phyloP scores from a whole-genome alignment of 805 yeast species.

The Brettanomyces nanus region DNA sequence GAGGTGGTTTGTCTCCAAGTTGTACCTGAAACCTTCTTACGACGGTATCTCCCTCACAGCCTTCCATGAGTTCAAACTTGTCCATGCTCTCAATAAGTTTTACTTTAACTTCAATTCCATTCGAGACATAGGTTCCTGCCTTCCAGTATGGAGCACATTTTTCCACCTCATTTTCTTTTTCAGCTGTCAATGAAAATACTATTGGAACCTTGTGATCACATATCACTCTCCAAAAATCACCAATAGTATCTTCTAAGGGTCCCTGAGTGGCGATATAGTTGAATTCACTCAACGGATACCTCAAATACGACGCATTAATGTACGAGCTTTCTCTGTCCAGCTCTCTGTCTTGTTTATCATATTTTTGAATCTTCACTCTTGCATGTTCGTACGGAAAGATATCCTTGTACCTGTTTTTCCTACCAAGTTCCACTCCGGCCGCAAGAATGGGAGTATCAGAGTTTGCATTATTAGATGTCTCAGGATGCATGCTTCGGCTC shows the following conservation, averaged over 20 bases:
- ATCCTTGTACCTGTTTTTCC: slow-evolving; percentile 81
- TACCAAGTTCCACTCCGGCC: slow-evolving; percentile 74
- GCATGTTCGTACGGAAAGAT: slow-evolving; percentile 83
- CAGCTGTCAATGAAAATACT: slow-evolving; percentile 68
- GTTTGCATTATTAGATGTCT: slow-evolving; percentile 6
- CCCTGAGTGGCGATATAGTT: slow-evolving; percentile 87
- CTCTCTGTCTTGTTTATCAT: slow-evolving; percentile 13
- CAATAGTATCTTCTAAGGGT: slow-evolving; percentile 64
- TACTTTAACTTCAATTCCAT: slow-evolving; percentile 18
- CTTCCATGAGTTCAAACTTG: slow-evolving; percentile 19
- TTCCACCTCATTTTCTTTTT: slow-evolving; percentile 65
- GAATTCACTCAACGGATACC: slow-evolving; percentile 28
- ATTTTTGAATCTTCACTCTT: slow-evolving; percentile 51
- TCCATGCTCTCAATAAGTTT: slow-evolving; percentile 18
- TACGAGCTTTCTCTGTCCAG: slow-evolving; percentile 40
- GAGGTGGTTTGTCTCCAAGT: slow-evolving; percentile 26
- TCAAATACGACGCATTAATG: slow-evolving; percentile 79
- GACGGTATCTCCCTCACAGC: slow-evolving; percentile 15
- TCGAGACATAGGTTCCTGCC: slow-evolving; percentile 39
- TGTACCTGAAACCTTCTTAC: slow-evolving; percentile 39
- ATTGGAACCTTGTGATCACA: slow-evolving; percentile 55
- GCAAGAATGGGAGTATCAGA: slow-evolving; percentile 40
- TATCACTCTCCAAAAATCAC: slow-evolving; percentile 80
- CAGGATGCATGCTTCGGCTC: slow-evolving; percentile 14
- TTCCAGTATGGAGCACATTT: slow-evolving; percentile 85